Base-by-base conservation (phyloP, 139 green algal genomes). In the Coccomyxa sp. region DNA sequence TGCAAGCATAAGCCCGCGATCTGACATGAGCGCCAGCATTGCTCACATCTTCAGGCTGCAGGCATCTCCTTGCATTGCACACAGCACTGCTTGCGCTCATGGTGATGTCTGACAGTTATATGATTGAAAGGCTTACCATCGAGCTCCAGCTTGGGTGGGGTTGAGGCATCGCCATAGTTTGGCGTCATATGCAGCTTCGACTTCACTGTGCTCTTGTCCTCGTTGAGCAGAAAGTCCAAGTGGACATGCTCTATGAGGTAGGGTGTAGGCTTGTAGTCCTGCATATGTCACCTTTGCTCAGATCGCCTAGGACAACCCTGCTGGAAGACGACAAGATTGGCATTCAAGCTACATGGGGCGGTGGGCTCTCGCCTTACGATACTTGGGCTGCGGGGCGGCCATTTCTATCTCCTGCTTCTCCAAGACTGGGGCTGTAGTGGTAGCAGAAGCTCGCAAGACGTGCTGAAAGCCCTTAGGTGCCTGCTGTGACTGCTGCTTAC, bases 211-310 rank as follows among this genome's bases (percentile, higher is more conserved):
- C 90, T 92, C 14, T 83, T 81, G 16, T 97, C 93, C 74, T 96
- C 93, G 41, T 89, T 87, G 37, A 98, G 84, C 0, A 87, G 38
- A 79, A 98, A 97, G 68, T 84, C 83, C 29, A 98, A 83, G 74
- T 89, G 35, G 29, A 98, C 85, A 7, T 80, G 82, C 35, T 92
- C 85, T 41, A 96, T 79, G 10, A 89, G 70, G 86, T 95, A 97
- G 8, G 89, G 84, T 2, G 87, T 82, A 7, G 93, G 86, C 68
- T 84, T 89, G 82, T 97, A 97, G 84, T 97, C 93, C 81, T 90
- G 64, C n/a, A 6, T 29, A 71, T 22, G 50, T 31, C 22, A 10
- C 18, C 50, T n/a, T n/a, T n/a, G n/a, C n/a, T n/a, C n/a, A n/a
- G n/a, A n/a, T n/a, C n/a, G n/a, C n/a, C n/a, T n/a, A n/a, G n/a